Percentiles rank a stretch among this genome's conserved stretches.
Evolutionary conservation across 2,329 filamentous ascomycete genomes (phyloP).

Genomic region (Colletotrichum sublineola): DNA sequence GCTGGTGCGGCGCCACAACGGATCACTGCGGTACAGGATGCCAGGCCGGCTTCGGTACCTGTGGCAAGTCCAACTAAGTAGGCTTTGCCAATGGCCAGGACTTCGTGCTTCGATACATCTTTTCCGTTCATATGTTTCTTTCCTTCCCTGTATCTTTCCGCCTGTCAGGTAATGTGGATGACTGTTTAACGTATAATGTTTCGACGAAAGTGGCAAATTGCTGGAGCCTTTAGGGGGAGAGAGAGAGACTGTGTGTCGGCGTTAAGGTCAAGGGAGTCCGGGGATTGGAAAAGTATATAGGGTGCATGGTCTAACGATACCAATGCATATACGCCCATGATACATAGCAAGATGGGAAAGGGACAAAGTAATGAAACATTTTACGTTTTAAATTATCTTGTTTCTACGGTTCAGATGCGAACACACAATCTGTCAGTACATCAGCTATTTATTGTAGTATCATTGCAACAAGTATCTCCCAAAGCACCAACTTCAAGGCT

Average conservation of each 20-base stretch:
- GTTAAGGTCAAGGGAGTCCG: background rate
- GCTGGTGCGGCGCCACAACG: constrained; percentile 44
- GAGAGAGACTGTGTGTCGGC: background rate
- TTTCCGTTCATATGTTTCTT: background rate
- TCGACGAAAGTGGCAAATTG: background rate
- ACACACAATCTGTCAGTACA: background rate
- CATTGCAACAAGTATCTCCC: background rate
- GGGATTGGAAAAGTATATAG: background rate
- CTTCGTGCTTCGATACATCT: background rate
- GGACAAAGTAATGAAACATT: background rate
- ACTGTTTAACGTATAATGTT: constrained; percentile 31
- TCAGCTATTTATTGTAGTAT: background rate
- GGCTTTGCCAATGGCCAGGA: background rate
- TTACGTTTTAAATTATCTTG: no score
- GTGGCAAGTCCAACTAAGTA: constrained; percentile 25
- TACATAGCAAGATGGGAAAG: no score
- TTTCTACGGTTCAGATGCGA: background rate
- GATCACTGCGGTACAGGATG: constrained; percentile 44
- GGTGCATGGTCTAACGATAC: background rate
- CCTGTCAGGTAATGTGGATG: background rate
- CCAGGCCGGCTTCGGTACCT: constrained; percentile 37
- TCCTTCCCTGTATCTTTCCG: background rate
- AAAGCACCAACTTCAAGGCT: background rate
- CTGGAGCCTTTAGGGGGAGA: background rate
- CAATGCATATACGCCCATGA: background rate